Evolutionary conservation across 2,329 filamentous ascomycete genomes (phyloP).

Genomic region (Fusarium chlamydosporum): DNA sequence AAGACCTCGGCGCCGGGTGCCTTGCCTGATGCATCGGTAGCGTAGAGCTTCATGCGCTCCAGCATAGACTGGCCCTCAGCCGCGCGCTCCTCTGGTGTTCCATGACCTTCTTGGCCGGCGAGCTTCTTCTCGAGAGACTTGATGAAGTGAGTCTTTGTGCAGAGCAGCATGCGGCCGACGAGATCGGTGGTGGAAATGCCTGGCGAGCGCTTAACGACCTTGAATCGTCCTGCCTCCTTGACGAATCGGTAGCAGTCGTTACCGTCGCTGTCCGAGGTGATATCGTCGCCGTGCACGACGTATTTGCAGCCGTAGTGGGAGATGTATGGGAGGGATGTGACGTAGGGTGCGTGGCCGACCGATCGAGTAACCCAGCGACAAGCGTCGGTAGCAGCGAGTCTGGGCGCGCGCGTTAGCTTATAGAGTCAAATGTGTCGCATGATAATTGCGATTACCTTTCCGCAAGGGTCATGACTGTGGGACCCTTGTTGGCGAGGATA

Average conservation of each 20-base stretch:
- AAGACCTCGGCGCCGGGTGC: slow-evolving; percentile 86
- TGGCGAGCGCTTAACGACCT: slow-evolving; percentile 95
- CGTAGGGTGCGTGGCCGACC: slow-evolving; percentile 90
- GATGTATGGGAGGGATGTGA: slow-evolving; percentile 94
- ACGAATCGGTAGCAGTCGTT: slow-evolving; percentile 99
- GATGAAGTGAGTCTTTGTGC: slow-evolving; percentile 95
- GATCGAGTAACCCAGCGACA: slow-evolving; percentile 94
- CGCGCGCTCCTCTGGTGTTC: slow-evolving; percentile 75
- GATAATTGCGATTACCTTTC: slow-evolving; percentile 73
- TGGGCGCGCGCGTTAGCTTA: slow-evolving; percentile 55
- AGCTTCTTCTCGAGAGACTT: slow-evolving; percentile 79
- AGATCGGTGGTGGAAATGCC: slow-evolving; percentile 98
- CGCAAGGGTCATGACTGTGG: slow-evolving; percentile 93
- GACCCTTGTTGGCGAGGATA: slow-evolving; percentile 96
- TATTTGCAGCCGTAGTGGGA: slow-evolving; percentile 95
- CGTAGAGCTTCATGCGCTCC: slow-evolving; percentile 85
- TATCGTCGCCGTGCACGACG: slow-evolving; percentile 97
- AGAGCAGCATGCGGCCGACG: slow-evolving; percentile 97
- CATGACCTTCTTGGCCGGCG: slow-evolving; percentile 78
- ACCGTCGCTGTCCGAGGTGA: slow-evolving; percentile 92
- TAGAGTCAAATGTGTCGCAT: background rate
- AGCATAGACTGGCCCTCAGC: slow-evolving; percentile 76
- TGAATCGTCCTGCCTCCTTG: slow-evolving; percentile 93
- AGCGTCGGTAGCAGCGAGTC: slow-evolving; percentile 89
- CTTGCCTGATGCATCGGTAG: slow-evolving; percentile 85